phyloP scores from a whole-genome alignment of 257 asterid species.

The Penstemon barbatus region DNA sequence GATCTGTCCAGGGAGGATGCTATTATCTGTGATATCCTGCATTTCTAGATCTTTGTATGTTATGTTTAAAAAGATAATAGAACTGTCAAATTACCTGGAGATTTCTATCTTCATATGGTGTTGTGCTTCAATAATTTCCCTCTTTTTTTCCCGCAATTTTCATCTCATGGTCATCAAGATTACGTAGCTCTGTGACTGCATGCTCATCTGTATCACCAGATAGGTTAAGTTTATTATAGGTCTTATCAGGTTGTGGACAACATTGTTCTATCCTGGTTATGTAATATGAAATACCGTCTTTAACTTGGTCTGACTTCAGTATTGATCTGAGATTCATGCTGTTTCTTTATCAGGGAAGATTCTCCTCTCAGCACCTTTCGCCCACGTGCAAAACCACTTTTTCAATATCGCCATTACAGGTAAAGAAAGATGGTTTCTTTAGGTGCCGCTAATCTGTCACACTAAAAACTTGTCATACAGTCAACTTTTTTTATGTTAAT shows the following conservation, averaged over 20 bases:
- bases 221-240: conserved; percentile 26
- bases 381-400: conserved; percentile 92
- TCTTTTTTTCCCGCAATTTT: conserved; percentile 9
- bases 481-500: conserved; percentile 17
- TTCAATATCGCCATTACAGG: conserved; percentile 99
- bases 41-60: conserved; percentile 11
- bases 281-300: conserved; percentile 23
- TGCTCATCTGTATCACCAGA: conserved; percentile 21
- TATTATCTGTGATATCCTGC: conserved; percentile 2
- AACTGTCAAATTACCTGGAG: conserved; percentile 5
- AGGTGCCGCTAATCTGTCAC: conserved; percentile 15
- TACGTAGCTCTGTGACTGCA: conserved; percentile 19
- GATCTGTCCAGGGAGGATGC: conserved; percentile 20
- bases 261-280: conserved; percentile 15
- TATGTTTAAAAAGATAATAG: background rate
- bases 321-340: conserved; percentile 31
- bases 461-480: background rate
- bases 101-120: background rate
- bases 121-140: background rate
- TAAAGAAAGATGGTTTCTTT: conserved; percentile 37
- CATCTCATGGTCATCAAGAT: conserved; percentile 18
- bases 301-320: conserved; percentile 21
- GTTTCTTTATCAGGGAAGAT: conserved; percentile 77
- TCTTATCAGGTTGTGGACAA: conserved; percentile 12
- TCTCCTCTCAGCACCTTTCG: conserved; percentile 82